Evolutionary conservation across 83 land plant species (phyloP), one percentile per base, ranked within the genome.

Genomic region (Diphasiastrum complanatum): DNA sequence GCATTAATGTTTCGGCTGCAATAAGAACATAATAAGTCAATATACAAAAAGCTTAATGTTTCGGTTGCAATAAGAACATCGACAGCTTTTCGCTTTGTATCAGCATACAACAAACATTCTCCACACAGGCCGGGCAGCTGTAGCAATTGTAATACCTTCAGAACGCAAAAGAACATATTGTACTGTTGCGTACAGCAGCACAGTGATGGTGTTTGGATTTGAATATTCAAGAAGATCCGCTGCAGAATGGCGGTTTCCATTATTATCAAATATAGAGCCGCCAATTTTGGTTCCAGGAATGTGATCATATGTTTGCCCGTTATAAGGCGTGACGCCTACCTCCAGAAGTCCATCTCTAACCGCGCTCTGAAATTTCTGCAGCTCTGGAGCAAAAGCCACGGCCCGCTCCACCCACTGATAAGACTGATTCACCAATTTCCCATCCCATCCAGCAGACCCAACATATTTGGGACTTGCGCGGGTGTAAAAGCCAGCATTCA

Each of bases 181-280:
- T 0, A 74, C 88, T 14, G 70, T 75, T 11, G 91, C 95, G 28
- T 65, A 78, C 18, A 92, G 49, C 30, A 74, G 61, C 18, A 92
- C 88, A 10, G 61, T 73, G 52, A 85, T 72, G 11, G 63, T 66
- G 2, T 3, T 2, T 0, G 98, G 81, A 3, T 85, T 51, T 4
- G 95, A 90, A 67, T 85, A 83, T 26, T 74, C 54, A 1, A 92
- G 80, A 24, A 92, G 70, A 61, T 92, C 84, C 5, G 98, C 98
- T 0, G 98, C 93, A 2, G 83, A 79, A 61, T 87, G 86, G 14
- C 93, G 65, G 58, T 70, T 61, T 0, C 93, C 93, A 32, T 84
- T 37, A 0, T 12, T 10, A 36, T 87, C 93, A 38, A 87, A 87
- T 16, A 87, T 87, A 2, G 83, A 62, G 3, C 93, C 93, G 0